phyloP scores from a whole-genome alignment of 208 protist genomes.

The Kentomonas sorsogonicus region DNA sequence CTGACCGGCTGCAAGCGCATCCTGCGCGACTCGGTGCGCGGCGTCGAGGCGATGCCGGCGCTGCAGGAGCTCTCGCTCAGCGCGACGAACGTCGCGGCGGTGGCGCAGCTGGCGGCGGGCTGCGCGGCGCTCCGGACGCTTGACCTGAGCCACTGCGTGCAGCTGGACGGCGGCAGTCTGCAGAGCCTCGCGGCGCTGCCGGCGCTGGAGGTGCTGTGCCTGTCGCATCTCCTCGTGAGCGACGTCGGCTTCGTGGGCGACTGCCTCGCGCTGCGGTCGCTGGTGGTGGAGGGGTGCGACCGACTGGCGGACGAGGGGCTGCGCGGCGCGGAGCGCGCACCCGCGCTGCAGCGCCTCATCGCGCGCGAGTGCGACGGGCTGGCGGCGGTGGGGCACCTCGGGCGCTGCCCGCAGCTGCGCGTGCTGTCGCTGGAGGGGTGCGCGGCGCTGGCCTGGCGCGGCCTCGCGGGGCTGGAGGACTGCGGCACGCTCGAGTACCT shows the following conservation, averaged over 20 bases:
- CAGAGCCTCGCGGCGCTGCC: conserved; percentile 46
- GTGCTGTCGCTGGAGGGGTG: conserved; percentile 30
- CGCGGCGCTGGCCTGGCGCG: conserved; percentile 19
- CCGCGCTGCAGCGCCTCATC: conserved; percentile 26
- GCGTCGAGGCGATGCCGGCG: conserved; percentile 29
- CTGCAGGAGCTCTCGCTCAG: conserved; percentile 45
- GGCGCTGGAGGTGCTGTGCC: conserved; percentile 36
- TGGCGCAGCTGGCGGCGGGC: conserved; percentile 40
- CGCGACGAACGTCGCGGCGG: conserved; percentile 50
- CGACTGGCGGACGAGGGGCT: conserved; percentile 26
- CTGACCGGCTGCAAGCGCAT: conserved; percentile 56
- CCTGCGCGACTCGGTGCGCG: conserved; percentile 40
- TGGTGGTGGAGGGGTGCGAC: conserved; percentile 48
- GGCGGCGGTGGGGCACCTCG: conserved; percentile 25
- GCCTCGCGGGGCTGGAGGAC: conserved; percentile 29
- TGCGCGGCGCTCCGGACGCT: conserved; percentile 25
- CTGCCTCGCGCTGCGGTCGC: conserved; percentile 24
- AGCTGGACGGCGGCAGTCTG: conserved; percentile 49
- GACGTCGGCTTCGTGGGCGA: conserved; percentile 38
- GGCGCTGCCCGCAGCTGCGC: conserved; percentile 21
- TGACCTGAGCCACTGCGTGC: conserved; percentile 48
- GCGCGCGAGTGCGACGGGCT: conserved; percentile 26
- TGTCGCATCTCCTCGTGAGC: conserved; percentile 40
- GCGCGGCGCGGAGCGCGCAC: conserved; percentile 26
- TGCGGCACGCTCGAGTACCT: conserved; percentile 26